Evolutionary conservation across 2,329 filamentous ascomycete species (phyloP).

Genomic region (Epichloe festucae): DNA sequence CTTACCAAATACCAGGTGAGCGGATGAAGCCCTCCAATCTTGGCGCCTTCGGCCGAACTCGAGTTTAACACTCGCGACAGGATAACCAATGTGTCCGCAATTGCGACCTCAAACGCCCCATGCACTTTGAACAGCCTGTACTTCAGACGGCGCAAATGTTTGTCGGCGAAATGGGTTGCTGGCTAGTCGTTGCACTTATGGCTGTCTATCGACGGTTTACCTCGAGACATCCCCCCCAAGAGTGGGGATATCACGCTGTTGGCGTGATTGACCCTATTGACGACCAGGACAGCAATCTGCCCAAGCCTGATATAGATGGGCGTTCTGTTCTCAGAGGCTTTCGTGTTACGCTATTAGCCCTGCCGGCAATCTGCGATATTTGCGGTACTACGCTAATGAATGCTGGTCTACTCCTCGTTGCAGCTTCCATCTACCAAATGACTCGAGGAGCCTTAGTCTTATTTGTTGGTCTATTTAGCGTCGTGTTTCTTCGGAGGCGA

Average conservation of each 20-base stretch:
- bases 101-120: slow-evolving; percentile 60
- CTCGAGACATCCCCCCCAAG: slow-evolving; percentile 27
- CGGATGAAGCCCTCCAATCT: neutral
- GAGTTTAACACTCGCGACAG: slow-evolving; percentile 26
- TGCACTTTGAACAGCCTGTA: slow-evolving; percentile 84
- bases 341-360: slow-evolving; percentile 60
- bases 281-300: slow-evolving; percentile 11
- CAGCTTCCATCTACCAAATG: slow-evolving; percentile 97
- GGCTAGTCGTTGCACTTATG: slow-evolving; percentile 70
- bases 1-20: slow-evolving; percentile 89
- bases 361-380: slow-evolving; percentile 89
- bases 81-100: slow-evolving; percentile 95
- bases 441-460: slow-evolving; percentile 86
- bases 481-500: slow-evolving; percentile 71
- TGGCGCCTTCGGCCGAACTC: neutral
- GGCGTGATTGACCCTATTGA: slow-evolving; percentile 28
- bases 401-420: slow-evolving; percentile 82
- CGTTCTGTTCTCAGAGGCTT: slow-evolving; percentile 55
- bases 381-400: slow-evolving; percentile 96
- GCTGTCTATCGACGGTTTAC: slow-evolving; percentile 49
- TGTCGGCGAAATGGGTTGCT: slow-evolving; percentile 88
- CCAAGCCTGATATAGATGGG: slow-evolving; percentile 35
- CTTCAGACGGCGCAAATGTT: slow-evolving; percentile 98
- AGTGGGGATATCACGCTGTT: slow-evolving; percentile 55
- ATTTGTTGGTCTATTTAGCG: slow-evolving; percentile 91